Evolutionary conservation across 2,329 filamentous ascomycete species (phyloP), one percentile per base, ranked within the genome.

Genomic region (Rhynchosporium agropyri): DNA sequence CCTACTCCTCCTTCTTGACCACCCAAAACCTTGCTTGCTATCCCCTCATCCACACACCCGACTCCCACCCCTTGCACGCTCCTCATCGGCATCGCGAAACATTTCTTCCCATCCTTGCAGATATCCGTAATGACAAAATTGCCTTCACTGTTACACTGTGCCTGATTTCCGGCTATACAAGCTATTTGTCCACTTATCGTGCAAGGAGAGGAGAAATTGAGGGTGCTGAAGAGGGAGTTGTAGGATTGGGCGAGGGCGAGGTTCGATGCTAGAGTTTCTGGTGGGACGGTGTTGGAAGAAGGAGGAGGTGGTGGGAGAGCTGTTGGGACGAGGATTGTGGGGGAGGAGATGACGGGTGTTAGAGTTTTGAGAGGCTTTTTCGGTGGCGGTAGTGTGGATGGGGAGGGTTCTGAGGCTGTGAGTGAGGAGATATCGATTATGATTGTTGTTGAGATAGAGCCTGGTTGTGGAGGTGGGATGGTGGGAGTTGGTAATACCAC

Each of bases 61-160:
- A 87, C 74, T 59, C 76, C 71, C 9, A 84, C 81, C 3, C 83
- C 84, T 0, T 70, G 69, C 0, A 77, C 77, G 10, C 73, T 79
- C 43, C 77, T 79, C 77, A 85, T 80, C 0, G 85, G 85, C 65
- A 86, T 72, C 1, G 82, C 84, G 55, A 79, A 81, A 72, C 84
- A 87, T 54, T 75, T 72, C 51, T 73, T 72, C 9, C 73, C 75
- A 1, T 66, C 56, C 0, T 45, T 48, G 36, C 74, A 75, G 46
- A 79, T 79, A 9, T 72, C 64, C 0, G 68, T 70, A 20, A 84
- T 77, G 3, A 73, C 68, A 68, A 82, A 86, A 0, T 68, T 70
- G 20, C 79, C 79, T 10, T 65, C 63, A 28, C 66, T 61, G 33
- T 74, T 72, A 69, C 85, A 88, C 13, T 71, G 71, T n/a, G 77